Conservation (phyloP, 768 basidiomycete genomes). For the Nidularia pulvinata region DNA sequence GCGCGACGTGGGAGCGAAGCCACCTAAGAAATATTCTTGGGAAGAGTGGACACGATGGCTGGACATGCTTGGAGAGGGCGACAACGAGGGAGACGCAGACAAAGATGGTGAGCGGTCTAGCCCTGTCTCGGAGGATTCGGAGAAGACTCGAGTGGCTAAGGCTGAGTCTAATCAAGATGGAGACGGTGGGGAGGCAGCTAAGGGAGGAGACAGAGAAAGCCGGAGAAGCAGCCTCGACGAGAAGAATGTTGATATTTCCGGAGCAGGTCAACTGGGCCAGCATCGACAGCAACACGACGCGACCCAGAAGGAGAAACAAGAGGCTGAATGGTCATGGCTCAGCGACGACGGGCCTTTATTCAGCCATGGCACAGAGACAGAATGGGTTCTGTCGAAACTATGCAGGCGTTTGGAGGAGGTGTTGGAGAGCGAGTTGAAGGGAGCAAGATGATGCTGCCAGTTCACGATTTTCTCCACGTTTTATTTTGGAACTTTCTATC, state of each 20-base stretch:
- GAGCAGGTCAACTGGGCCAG: not conserved
- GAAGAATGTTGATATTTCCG: not conserved
- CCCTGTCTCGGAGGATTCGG: not conserved
- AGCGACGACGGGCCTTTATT: conserved; percentile 37
- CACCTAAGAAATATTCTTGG: conserved; percentile 28
- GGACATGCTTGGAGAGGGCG: conserved; percentile 14
- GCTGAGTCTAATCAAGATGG: not conserved
- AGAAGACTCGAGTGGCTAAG: not conserved
- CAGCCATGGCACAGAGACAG: conserved; percentile 27
- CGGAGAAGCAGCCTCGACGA: no score
- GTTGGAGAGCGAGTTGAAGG: conserved; percentile 11
- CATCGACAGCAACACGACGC: no score
- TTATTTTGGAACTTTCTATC: no score
- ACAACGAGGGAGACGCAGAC: conserved; percentile 11
- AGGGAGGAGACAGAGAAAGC: no score
- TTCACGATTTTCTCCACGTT: no score
- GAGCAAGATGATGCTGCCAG: not conserved
- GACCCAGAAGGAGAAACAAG: not conserved
- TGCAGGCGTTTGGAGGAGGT: conserved; percentile 29
- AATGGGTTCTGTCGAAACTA: conserved; percentile 34
- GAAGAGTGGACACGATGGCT: conserved; percentile 33
- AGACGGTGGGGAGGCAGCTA: no score
- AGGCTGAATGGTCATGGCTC: conserved; percentile 28
- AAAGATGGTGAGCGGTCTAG: conserved; percentile 1
- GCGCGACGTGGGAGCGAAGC: conserved; percentile 20